phyloP scores from a whole-genome alignment of 305 asterid genomes.

The Fraxinus nigra region DNA sequence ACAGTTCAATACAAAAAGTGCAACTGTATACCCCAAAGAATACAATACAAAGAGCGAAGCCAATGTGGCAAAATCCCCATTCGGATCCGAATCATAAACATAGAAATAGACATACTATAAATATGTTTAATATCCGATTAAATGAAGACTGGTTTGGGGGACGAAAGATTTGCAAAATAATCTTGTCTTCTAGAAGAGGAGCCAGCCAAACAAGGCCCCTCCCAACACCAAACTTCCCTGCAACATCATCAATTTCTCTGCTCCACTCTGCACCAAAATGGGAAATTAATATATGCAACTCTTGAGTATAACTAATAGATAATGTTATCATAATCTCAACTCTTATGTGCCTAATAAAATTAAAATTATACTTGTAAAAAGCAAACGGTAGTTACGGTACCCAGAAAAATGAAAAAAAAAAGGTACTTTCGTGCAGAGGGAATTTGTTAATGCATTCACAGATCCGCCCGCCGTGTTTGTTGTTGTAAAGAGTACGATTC shows the following conservation, averaged over 20 bases:
- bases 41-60: conserved; percentile 4
- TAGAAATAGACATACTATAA: conserved; percentile 22
- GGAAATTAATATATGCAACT: too few relatives aligned
- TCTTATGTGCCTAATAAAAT: neutral
- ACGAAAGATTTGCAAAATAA: neutral
- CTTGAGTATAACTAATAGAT: too few relatives aligned
- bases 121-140: conserved; percentile 19
- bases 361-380: neutral
- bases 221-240: conserved; percentile 52
- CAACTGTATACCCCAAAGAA: conserved; percentile 16
- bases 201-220: conserved; percentile 44
- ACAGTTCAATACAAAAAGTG: neutral
- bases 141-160: conserved; percentile 14
- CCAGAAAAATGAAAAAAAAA: neutral
- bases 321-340: neutral
- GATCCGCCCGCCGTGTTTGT: neutral
- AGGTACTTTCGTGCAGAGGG: neutral
- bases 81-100: conserved; percentile 23
- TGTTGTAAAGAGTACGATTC: neutral
- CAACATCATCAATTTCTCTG: conserved; percentile 48
- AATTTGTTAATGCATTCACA: neutral
- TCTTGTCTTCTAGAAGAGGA: conserved; percentile 34
- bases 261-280: conserved; percentile 61
- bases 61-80: conserved; percentile 28
- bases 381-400: neutral